Conservation (phyloP, 192 early-diverging fungal genomes). For the Backusella tarrabulga region DNA sequence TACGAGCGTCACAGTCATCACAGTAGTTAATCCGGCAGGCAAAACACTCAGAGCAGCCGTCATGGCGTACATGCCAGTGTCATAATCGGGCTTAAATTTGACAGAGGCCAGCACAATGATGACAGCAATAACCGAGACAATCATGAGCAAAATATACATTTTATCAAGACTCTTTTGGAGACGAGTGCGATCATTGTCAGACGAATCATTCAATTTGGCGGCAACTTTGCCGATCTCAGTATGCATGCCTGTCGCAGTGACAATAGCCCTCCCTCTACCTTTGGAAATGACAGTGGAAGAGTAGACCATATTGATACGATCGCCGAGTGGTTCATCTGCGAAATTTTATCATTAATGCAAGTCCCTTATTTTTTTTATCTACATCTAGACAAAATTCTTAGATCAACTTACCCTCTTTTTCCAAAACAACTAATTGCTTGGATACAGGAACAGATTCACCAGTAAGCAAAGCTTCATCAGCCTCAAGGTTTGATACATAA, state of each 20-base stretch:
- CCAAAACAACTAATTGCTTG: constrained; percentile 47
- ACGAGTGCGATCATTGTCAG: constrained; percentile 51
- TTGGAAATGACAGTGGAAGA: constrained; percentile 86
- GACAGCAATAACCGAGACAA: constrained; percentile 62
- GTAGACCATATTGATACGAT: constrained; percentile 91
- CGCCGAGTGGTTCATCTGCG: constrained; percentile 74
- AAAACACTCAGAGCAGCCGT: constrained; percentile 86
- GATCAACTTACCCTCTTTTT: constrained; percentile 9
- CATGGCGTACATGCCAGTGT: constrained; percentile 74
- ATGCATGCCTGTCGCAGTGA: constrained; percentile 77
- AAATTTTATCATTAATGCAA: neutral
- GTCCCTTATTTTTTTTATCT: neutral
- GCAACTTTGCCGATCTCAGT: constrained; percentile 94
- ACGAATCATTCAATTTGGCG: constrained; percentile 65
- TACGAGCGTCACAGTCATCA: constrained; percentile 91
- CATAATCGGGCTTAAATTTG: constrained; percentile 58
- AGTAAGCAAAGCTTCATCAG: constrained; percentile 90
- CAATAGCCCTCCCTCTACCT: constrained; percentile 88
- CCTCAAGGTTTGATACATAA: constrained; percentile 85
- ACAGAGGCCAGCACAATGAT: constrained; percentile 83
- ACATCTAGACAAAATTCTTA: neutral
- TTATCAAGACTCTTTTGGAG: constrained; percentile 67
- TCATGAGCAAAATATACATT: constrained; percentile 76
- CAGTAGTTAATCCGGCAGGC: constrained; percentile 90
- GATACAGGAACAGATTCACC: constrained; percentile 84